These are phyloP conservation scores for Vitis rotundifolia DNA, from an alignment of 164 flowering plant genomes.

Conservation along the genomic window DNA sequence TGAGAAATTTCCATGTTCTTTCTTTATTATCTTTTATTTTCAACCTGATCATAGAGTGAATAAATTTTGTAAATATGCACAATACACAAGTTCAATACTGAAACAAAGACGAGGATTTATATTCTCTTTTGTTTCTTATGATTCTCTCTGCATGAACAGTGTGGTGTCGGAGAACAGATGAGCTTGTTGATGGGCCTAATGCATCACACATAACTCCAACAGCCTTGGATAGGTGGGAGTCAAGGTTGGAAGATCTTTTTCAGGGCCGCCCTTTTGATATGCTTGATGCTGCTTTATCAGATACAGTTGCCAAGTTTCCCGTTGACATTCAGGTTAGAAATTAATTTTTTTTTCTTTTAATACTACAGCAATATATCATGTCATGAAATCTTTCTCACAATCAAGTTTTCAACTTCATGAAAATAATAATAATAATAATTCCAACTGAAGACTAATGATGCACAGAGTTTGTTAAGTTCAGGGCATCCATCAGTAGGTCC, in stretches of 20 bases:
- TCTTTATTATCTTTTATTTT: no score
- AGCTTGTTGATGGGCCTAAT: slow-evolving; percentile 96
- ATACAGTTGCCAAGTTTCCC: slow-evolving; percentile 78
- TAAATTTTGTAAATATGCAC: no score
- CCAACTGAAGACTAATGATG: no score
- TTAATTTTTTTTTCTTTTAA: not conserved
- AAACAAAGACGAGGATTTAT: no score
- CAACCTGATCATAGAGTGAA: no score
- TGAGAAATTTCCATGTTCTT: no score
- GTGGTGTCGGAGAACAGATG: slow-evolving; percentile 98
- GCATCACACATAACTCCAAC: slow-evolving; percentile 91
- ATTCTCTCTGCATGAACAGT: slow-evolving; percentile 37
- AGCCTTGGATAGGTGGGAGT: slow-evolving; percentile 87
- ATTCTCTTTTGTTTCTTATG: not conserved
- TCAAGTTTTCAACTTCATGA: no score
- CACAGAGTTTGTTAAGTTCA: no score
- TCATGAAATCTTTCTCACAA: no score
- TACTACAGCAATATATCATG: not conserved
- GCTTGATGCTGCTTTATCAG: slow-evolving; percentile 89
- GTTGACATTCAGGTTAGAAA: slow-evolving; percentile 84
- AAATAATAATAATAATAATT: no score
- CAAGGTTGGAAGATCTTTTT: slow-evolving; percentile 74
- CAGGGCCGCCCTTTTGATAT: slow-evolving; percentile 82
- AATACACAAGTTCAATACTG: no score
- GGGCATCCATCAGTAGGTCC: no score